These are phyloP conservation scores for Orbilia javanica DNA, from an alignment of 2,329 filamentous ascomycete genomes.

Conservation along the genomic window DNA sequence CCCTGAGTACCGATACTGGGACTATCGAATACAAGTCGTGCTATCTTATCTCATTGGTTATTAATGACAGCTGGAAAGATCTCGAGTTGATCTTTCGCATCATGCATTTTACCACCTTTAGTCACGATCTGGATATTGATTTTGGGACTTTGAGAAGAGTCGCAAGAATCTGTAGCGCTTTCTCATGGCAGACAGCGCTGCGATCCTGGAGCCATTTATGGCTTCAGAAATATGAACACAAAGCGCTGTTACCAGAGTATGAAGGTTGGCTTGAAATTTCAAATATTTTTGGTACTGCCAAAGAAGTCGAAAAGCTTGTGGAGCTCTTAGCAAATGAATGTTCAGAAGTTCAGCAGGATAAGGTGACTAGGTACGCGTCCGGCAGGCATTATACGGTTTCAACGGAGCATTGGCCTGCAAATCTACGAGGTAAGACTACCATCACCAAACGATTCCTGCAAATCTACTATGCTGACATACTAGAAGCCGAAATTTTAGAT, in stretches of 20 bases:
- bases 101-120: neutral
- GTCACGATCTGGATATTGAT: neutral
- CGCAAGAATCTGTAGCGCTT: neutral
- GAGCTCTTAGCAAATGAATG: neutral
- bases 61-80: neutral
- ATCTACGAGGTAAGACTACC: neutral
- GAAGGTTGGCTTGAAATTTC: neutral
- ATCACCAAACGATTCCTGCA: neutral
- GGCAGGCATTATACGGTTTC: neutral
- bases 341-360: neutral
- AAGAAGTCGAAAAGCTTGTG: neutral
- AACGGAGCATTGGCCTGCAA: neutral
- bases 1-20: neutral
- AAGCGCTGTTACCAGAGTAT: neutral
- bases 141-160: neutral
- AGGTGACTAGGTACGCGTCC: neutral
- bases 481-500: neutral
- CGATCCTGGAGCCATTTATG: neutral
- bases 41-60: neutral
- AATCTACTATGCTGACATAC: neutral
- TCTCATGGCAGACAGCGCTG: neutral
- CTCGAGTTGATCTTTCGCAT: neutral
- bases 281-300: neutral
- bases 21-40: neutral
- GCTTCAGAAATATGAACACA: neutral